These are phyloP conservation scores for Trichoderma atroviride DNA, from an alignment of 2,329 filamentous ascomycete species.

Conservation along the genomic window DNA sequence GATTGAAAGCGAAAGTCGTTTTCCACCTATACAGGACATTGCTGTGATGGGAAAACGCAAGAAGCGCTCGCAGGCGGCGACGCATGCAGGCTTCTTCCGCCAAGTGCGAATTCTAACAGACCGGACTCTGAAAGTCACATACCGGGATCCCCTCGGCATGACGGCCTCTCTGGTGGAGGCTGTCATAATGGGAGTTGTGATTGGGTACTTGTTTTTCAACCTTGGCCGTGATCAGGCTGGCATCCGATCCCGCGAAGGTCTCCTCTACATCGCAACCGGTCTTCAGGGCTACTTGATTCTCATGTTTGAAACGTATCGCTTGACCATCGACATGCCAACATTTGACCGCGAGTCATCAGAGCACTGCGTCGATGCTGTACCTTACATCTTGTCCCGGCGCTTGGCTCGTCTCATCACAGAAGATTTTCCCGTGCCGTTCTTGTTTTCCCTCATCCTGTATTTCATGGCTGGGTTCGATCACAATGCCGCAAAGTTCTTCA, in stretches of 20 bases:
- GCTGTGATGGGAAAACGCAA: conserved; percentile 24
- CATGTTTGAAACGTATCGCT: conserved; percentile 73
- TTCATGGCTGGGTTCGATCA: conserved; percentile 76
- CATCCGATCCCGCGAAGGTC: conserved; percentile 73
- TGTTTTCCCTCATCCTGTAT: conserved; percentile 73
- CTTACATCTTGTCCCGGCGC: conserved; percentile 70
- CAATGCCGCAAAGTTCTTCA: conserved; percentile 66
- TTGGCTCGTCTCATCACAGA: conserved; percentile 70
- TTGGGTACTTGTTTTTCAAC: conserved; percentile 72
- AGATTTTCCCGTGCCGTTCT: conserved; percentile 70
- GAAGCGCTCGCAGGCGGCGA: conserved; percentile 35
- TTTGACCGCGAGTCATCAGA: conserved; percentile 78
- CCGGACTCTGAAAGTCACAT: conserved; percentile 70
- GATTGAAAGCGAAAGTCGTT: conserved; percentile 39
- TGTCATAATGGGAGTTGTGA: conserved; percentile 69
- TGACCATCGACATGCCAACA: conserved; percentile 73
- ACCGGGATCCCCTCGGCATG: conserved; percentile 77
- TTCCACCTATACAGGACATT: conserved; percentile 30
- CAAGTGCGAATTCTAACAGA: conserved; percentile 68
- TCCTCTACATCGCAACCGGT: conserved; percentile 70
- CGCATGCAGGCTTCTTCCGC: conserved; percentile 60
- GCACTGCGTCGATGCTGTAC: conserved; percentile 68
- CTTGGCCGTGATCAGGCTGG: conserved; percentile 68
- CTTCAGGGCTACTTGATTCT: conserved; percentile 77
- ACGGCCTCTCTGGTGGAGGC: conserved; percentile 70